phyloP scores from a whole-genome alignment of 2,329 filamentous ascomycete genomes.

The Ophiostoma quercus region DNA sequence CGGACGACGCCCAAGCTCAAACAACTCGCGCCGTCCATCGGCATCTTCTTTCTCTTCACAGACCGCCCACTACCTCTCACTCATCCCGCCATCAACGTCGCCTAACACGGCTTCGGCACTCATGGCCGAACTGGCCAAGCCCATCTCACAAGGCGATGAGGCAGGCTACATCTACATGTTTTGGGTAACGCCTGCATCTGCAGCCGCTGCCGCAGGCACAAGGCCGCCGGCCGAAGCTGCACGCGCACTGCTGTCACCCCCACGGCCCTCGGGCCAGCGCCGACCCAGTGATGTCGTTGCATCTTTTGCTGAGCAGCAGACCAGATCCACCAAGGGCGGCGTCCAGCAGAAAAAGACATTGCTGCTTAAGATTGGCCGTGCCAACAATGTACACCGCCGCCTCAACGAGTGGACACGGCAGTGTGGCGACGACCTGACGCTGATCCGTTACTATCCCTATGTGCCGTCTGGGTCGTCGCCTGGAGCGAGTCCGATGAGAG shows the following conservation, averaged over 20 bases:
- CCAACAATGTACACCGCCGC: constrained; percentile 79
- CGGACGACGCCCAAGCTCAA: neutral
- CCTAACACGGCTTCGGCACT: constrained; percentile 65
- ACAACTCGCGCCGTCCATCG: constrained; percentile 30
- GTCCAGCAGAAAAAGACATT: constrained; percentile 18
- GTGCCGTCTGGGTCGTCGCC: constrained; percentile 41
- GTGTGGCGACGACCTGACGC: constrained; percentile 80
- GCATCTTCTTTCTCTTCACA: constrained; percentile 29
- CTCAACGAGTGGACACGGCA: constrained; percentile 92
- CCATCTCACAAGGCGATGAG: constrained; percentile 69
- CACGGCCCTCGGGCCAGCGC: constrained; percentile 38
- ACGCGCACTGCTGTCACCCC: constrained; percentile 53
- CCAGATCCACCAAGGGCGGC: neutral
- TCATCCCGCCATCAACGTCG: constrained; percentile 64
- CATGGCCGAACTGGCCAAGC: constrained; percentile 68
- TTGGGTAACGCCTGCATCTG: constrained; percentile 73
- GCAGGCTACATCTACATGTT: constrained; percentile 98
- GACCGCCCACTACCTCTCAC: constrained; percentile 50
- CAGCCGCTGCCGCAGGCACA: constrained; percentile 47
- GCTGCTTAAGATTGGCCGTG: constrained; percentile 61
- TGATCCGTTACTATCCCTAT: constrained; percentile 91
- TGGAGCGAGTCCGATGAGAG: neutral
- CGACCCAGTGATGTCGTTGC: constrained; percentile 53
- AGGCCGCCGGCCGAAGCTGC: constrained; percentile 55
- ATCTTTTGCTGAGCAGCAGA: constrained; percentile 40